These are phyloP conservation scores for Ambrosia artemisiifolia DNA, from an alignment of 129 eudicot genomes.

Conservation along the genomic window DNA sequence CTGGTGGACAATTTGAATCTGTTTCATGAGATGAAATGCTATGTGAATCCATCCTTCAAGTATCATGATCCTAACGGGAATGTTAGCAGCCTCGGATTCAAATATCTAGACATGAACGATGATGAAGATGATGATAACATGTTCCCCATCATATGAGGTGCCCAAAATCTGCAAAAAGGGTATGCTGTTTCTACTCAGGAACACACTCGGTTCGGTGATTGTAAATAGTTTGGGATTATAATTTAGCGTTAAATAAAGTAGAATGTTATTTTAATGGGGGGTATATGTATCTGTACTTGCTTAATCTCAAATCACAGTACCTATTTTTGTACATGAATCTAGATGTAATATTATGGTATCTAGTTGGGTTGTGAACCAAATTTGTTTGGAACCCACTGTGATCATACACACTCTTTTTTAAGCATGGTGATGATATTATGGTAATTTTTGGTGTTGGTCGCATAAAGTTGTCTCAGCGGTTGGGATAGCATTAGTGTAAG, in stretches of 20 bases:
- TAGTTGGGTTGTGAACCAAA: neutral
- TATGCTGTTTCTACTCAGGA: slow-evolving; percentile 23
- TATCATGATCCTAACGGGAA: slow-evolving; percentile 44
- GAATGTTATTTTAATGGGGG: neutral
- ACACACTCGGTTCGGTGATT: slow-evolving; percentile 4
- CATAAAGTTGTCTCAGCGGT: too few species aligned
- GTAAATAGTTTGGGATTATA: slow-evolving; percentile 19
- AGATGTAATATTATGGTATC: neutral
- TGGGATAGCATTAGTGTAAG: too few species aligned
- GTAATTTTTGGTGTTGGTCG: too few species aligned
- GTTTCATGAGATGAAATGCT: slow-evolving; percentile 26
- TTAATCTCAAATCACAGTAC: neutral
- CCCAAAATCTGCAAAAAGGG: slow-evolving; percentile 3
- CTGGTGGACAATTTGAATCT: slow-evolving; percentile 10
- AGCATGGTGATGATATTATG: neutral
- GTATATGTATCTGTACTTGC: neutral
- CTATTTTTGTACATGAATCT: neutral
- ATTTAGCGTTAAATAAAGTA: slow-evolving; percentile 2
- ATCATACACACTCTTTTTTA: neutral
- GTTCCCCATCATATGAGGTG: slow-evolving; percentile 49
- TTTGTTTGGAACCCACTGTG: neutral
- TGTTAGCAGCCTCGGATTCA: slow-evolving; percentile 40
- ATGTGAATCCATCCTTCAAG: slow-evolving; percentile 75
- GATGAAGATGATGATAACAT: slow-evolving; percentile 48
- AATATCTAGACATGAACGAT: slow-evolving; percentile 51